Percentiles rank a stretch among this genome's conserved stretches.
Evolutionary conservation across 768 basidiomycete species (phyloP).

Genomic region (Megacollybia marginata): DNA sequence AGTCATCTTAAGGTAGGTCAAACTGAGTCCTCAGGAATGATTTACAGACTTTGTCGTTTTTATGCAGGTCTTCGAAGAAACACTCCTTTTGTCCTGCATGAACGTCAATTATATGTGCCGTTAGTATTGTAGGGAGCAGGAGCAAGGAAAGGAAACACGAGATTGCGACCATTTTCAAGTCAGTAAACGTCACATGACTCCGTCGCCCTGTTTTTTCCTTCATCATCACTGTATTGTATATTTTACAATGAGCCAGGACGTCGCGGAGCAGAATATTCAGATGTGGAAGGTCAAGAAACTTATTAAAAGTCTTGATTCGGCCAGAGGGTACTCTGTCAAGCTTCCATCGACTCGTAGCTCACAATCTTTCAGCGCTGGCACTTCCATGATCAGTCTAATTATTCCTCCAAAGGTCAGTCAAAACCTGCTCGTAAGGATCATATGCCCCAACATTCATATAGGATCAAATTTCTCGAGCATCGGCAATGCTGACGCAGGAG

Average conservation of each 20-base stretch:
- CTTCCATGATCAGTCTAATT: constrained; percentile 98
- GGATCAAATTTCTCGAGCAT: constrained; percentile 93
- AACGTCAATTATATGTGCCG: constrained; percentile 67
- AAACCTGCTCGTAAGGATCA: constrained; percentile 7
- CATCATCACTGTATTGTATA: too few species aligned
- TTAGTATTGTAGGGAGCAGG: constrained; percentile 20
- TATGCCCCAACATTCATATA: constrained; percentile 15
- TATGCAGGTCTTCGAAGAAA: constrained; percentile 92
- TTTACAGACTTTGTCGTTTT: constrained; percentile 71
- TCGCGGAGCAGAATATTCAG: constrained; percentile 92
- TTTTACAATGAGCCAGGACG: constrained; percentile 37
- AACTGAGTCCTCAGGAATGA: constrained; percentile 1
- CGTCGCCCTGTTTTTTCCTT: too few species aligned
- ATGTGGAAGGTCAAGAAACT: constrained; percentile 99
- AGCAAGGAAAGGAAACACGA: constrained; percentile 12
- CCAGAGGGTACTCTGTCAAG: constrained; percentile 57
- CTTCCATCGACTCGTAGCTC: constrained; percentile 14
- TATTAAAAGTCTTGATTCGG: constrained; percentile 94
- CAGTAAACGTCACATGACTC: too few species aligned
- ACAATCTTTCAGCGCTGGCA: constrained; percentile 63
- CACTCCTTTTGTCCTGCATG: constrained; percentile 82
- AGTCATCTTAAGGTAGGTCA: constrained; percentile 69
- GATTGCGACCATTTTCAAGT: too few species aligned
- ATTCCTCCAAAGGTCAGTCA: constrained; percentile 80
- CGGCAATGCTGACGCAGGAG: constrained; percentile 96